Conservation (phyloP, 495 filamentous ascomycete genomes). For the Penicillium diatomitis region DNA sequence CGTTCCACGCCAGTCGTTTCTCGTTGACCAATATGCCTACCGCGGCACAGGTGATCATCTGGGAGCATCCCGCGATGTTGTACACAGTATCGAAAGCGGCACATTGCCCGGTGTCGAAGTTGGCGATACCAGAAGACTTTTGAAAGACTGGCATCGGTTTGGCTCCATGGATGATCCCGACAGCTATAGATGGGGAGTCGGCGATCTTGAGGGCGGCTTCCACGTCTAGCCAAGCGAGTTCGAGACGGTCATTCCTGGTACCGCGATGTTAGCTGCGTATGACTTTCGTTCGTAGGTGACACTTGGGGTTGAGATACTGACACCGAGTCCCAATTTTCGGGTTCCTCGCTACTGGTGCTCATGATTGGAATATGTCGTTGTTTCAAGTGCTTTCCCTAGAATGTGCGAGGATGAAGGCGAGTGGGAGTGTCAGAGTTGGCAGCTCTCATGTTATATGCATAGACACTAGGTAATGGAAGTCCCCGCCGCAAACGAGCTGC, state of each 20-base stretch:
- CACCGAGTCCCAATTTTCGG: not conserved
- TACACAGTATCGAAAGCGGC: constrained; percentile 24
- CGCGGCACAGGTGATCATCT: constrained; percentile 25
- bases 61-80: constrained; percentile 28
- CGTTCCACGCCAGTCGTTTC: constrained; percentile 13
- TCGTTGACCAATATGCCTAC: constrained; percentile 27
- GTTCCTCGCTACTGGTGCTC: no score
- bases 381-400: no score
- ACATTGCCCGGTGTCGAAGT: not conserved
- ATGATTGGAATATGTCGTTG: no score
- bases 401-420: no score
- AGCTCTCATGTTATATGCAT: no score
- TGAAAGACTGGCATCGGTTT: constrained; percentile 6
- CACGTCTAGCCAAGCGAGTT: not conserved
- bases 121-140: constrained; percentile 17
- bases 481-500: no score
- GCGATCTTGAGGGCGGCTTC: not conserved
- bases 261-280: no score
- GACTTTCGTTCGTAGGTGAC: no score
- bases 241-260: not conserved
- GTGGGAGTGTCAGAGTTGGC: no score
- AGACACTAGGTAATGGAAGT: no score
- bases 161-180: constrained; percentile 15
- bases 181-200: constrained; percentile 10
- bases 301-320: not conserved